phyloP scores from a whole-genome alignment of 2,329 filamentous ascomycete species.

The Clonostachys chloroleuca region DNA sequence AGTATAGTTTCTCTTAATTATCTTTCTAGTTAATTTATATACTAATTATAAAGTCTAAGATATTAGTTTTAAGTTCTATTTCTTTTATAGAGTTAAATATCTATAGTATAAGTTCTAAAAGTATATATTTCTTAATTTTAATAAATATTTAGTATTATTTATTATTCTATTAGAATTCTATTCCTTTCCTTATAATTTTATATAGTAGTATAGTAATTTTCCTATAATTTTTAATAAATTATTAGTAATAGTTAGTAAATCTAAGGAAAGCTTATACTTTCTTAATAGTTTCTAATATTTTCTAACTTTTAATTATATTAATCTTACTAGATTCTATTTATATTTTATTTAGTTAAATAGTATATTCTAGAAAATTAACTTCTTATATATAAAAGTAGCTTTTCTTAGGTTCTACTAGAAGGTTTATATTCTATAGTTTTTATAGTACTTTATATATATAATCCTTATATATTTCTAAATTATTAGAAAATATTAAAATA shows the following conservation, averaged over 20 bases:
- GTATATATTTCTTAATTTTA: neutral
- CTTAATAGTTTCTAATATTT: neutral
- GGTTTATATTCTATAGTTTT: neutral
- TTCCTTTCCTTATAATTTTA: neutral
- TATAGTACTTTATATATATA: neutral
- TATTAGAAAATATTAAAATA: neutral
- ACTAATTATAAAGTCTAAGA: neutral
- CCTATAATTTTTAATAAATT: neutral
- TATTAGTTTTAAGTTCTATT: neutral
- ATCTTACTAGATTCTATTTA: neutral
- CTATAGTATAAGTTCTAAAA: neutral
- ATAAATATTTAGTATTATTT: neutral
- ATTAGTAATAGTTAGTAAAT: neutral
- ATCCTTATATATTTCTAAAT: neutral
- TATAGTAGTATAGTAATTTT: neutral
- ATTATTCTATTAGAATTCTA: neutral
- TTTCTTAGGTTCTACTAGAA: neutral
- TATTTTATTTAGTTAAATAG: neutral
- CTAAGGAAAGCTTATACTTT: neutral
- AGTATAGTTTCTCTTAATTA: neutral
- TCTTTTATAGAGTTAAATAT: neutral
- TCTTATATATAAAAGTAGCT: neutral
- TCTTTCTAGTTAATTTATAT: neutral
- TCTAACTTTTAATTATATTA: neutral
- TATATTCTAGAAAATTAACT: neutral